Evolutionary conservation across 208 protist species (phyloP), one percentile per base, ranked within the genome.

Genomic region (Crithidia brevicula): DNA sequence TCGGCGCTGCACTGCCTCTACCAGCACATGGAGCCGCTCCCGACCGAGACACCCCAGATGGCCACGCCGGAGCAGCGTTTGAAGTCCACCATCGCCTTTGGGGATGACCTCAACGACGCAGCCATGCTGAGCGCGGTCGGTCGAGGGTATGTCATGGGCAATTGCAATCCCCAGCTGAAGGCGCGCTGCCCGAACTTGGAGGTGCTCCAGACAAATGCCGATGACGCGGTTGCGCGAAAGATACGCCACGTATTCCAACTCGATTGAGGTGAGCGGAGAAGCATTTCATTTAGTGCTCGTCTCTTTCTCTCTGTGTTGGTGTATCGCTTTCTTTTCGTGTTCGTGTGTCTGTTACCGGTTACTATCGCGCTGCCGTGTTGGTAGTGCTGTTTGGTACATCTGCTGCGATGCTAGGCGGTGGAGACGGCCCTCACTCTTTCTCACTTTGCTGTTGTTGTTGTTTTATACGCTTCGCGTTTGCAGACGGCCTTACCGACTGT

Each of bases 111-210:
- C 45, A 93, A 90, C 58, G 87, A 93, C 47, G 72, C 45, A 1
- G 77, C 82, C 15, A 93, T 93, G 87, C 67, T 93, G 33, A 51
- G 25, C 4, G 50, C 11, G 1, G 83, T 81, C 20, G 82, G 81
- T 9, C 83, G 83, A 13, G 82, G 84, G 13, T 93, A 77, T 67
- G 63, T 93, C 8, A 91, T 93, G 83, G 74, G 62, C 20, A 93
- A 91, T 59, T 86, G 75, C 53, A 81, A 79, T 22, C 46, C 66
- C 7, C 59, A 69, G 23, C 72, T 93, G 51, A 82, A 81, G 67
- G 72, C 77, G 57, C 46, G 42, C 15, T 69, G 83, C 8, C 87
- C 87, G 13, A n/a, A 93, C 18, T 27, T 89, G 27, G 84, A 91
- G 64, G 77, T 89, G 9, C 77, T 93, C 16, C 54, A 73, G 13